Evolutionary conservation across 169 alveolate species (phyloP), one percentile per base, ranked within the genome.

Genomic region (Cryptosporidium tyzzeri): DNA sequence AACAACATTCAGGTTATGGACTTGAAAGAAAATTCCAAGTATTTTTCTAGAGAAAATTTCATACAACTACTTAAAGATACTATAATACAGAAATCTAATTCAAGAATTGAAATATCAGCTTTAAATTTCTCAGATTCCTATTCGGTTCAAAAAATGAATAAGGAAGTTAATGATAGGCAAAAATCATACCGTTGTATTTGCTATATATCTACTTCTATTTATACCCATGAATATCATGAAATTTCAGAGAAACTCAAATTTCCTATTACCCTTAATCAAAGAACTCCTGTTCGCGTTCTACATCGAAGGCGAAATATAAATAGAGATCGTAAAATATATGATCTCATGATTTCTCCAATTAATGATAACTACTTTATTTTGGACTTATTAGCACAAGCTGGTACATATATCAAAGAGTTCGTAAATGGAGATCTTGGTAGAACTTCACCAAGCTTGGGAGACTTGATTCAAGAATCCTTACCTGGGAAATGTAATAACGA

Each of bases 371-470:
- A 93, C 93, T 92, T 95, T 86, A 92, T 93, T 31, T 86, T 96
- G 65, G 91, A 93, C 87, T 91, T 96, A 23, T 85, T 93, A 51
- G 91, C 98, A 2, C 93, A 96, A 4, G 96, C 97, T 31, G 98
- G 98, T 9, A 96, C 97, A 75, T 96, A 96, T 80, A 93, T 96
- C 21, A 96, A 96, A 93, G 98, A 96, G 92, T 95, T 96, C 73
- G 96, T 96, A 58, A 96, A 95, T 93, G 97, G 98, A 39, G 98
- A 96, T 91, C 80, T 95, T 51, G 97, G 97, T 61, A 94, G 98
- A 75, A 96, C 97, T 31, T 67, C 67, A 1, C 98, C 98, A 29
- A 95, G 93, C 73, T 68, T 96, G 37, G 96, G 95, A 59, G 86
- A 93, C 33, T 44, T 96, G 71, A 86, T 96, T 45, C 89, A 48